Evolutionary conservation across 75 land plant species (phyloP).

Genomic region (Cupressus sempervirens): DNA sequence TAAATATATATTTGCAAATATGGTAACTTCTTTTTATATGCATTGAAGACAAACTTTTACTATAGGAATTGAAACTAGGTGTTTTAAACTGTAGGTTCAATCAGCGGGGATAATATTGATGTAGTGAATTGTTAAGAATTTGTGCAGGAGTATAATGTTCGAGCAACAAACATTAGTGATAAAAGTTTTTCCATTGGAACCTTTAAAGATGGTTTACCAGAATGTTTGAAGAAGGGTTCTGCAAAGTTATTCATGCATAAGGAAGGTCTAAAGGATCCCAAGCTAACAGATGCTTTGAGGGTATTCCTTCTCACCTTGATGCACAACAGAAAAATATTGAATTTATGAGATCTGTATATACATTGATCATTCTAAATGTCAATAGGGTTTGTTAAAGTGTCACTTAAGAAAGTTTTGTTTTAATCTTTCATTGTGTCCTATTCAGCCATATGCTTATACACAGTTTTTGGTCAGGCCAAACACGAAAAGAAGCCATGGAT

Average conservation of each 20-base stretch:
- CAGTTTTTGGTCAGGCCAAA: slow-evolving; percentile 50
- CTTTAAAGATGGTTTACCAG: slow-evolving; percentile 69
- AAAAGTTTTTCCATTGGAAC: slow-evolving; percentile 74
- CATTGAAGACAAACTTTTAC: neutral
- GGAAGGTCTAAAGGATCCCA: slow-evolving; percentile 82
- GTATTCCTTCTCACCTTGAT: slow-evolving; percentile 27
- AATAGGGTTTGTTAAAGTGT: too few relatives aligned
- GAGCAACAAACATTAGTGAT: slow-evolving; percentile 33
- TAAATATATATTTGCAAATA: too few relatives aligned
- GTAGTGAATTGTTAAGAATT: neutral
- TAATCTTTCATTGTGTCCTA: neutral
- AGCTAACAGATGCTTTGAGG: slow-evolving; percentile 65
- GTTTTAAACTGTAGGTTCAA: neutral
- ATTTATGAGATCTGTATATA: neutral
- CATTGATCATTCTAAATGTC: neutral
- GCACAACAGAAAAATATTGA: neutral
- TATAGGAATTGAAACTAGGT: neutral
- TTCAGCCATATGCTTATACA: neutral
- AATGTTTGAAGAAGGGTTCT: slow-evolving; percentile 68
- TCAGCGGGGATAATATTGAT: neutral
- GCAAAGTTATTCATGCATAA: slow-evolving; percentile 78
- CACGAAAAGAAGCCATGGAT: slow-evolving; percentile 89
- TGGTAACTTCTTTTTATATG: neutral
- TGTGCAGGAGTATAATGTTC: slow-evolving; percentile 84
- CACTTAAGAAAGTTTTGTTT: too few relatives aligned